phyloP scores from a whole-genome alignment of 768 basidiomycete species.

The Hygrophoropsis aurantiaca region DNA sequence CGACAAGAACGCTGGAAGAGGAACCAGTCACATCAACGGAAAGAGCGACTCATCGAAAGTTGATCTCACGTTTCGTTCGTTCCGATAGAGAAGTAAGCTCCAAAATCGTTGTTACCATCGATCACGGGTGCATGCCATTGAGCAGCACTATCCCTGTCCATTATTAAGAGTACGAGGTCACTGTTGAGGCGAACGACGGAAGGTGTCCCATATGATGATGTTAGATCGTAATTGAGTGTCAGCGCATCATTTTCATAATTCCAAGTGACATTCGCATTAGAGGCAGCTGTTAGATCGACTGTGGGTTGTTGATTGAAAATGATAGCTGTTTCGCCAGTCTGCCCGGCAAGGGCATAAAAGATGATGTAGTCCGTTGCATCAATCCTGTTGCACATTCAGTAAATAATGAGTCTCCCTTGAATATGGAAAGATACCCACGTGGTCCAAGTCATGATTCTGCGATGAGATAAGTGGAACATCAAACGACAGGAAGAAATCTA shows the following conservation, averaged over 20 bases:
- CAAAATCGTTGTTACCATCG: slow-evolving; percentile 33
- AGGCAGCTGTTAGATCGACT: slow-evolving; percentile 26
- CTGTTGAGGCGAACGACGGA: slow-evolving; percentile 26
- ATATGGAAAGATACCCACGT: slow-evolving; percentile 35
- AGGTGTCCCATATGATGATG: slow-evolving; percentile 32
- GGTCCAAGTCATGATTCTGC: slow-evolving; percentile 55
- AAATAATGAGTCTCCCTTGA: neutral
- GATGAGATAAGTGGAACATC: neutral
- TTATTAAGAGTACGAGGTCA: slow-evolving; percentile 32
- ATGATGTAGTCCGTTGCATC: slow-evolving; percentile 42
- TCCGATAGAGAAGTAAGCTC: slow-evolving; percentile 45
- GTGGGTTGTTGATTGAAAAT: slow-evolving; percentile 29
- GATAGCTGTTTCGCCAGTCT: slow-evolving; percentile 46
- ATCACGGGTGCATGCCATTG: slow-evolving; percentile 52
- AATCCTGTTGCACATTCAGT: slow-evolving; percentile 29
- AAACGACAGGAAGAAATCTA: neutral
- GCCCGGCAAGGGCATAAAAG: slow-evolving; percentile 40
- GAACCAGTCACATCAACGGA: neutral
- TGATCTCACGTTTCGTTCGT: slow-evolving; percentile 41
- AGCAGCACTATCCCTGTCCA: slow-evolving; percentile 50
- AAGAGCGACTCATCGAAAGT: neutral
- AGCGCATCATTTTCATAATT: slow-evolving; percentile 36
- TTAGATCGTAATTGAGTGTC: slow-evolving; percentile 38
- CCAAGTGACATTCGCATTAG: slow-evolving; percentile 27
- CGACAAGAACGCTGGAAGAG: slow-evolving; percentile 34